Conservation (phyloP, 2,329 filamentous ascomycete genomes). For the Penicillium occitanis region DNA sequence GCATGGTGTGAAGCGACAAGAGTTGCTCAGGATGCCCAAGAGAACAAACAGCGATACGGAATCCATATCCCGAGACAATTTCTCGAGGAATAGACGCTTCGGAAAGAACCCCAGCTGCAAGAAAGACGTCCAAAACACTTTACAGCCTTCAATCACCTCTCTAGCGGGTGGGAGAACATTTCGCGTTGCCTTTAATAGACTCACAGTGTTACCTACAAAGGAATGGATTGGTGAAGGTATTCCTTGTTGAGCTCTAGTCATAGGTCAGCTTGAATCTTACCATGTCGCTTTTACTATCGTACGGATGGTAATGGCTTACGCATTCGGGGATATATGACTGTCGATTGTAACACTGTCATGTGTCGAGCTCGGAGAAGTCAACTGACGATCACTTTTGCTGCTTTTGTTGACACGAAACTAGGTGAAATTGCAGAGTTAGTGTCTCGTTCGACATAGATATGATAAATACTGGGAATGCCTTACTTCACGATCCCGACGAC, state of each 20-base stretch:
- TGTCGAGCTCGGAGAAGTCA: neutral
- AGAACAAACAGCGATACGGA: neutral
- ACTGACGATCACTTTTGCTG: neutral
- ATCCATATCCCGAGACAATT: neutral
- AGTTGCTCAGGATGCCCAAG: constrained; percentile 1
- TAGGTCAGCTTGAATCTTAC: neutral
- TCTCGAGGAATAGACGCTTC: neutral
- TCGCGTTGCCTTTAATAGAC: neutral
- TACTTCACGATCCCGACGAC: neutral
- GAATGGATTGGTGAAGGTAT: neutral
- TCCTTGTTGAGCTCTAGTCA: neutral
- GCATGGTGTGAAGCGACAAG: constrained; percentile 4
- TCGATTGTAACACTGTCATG: neutral
- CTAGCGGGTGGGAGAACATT: constrained; percentile 1
- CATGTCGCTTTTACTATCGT: neutral
- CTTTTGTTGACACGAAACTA: constrained; percentile 5
- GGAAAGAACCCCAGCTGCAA: neutral
- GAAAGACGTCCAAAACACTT: neutral
- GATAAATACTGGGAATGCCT: neutral
- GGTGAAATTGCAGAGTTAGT: neutral
- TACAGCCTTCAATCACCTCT: neutral
- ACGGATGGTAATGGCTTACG: neutral
- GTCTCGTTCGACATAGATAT: neutral
- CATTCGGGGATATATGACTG: neutral
- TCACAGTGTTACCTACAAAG: neutral